These are phyloP conservation scores for Datisca glomerata DNA, from an alignment of 306 rosid species.

Conservation along the genomic window DNA sequence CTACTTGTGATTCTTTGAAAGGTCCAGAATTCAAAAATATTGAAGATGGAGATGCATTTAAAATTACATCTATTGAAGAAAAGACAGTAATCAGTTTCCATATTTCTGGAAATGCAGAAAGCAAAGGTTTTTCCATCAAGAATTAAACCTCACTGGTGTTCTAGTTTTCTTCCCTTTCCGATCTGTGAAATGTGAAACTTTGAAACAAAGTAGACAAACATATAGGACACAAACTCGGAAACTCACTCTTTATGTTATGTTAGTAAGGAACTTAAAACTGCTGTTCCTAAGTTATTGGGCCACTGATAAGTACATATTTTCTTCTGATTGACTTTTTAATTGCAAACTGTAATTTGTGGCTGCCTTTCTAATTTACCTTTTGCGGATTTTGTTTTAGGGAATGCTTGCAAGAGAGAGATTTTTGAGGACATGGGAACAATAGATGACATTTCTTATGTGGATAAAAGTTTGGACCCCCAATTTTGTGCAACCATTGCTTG, in stretches of 20 bases:
- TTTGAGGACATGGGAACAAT: constrained; percentile 45
- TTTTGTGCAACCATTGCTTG: constrained; percentile 84
- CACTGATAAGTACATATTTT: too few species aligned
- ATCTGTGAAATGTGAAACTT: too few species aligned
- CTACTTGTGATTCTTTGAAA: constrained; percentile 72
- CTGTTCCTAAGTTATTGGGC: too few species aligned
- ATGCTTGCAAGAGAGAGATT: constrained; percentile 51
- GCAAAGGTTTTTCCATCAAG: constrained; percentile 44
- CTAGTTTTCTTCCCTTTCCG: too few species aligned
- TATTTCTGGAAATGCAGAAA: constrained; percentile 46
- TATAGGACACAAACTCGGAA: too few species aligned
- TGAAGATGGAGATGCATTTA: constrained; percentile 48
- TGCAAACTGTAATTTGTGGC: background rate
- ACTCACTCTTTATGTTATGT: too few species aligned
- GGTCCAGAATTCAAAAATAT: constrained; percentile 81
- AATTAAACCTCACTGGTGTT: background rate
- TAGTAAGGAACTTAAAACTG: too few species aligned
- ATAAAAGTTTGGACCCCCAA: constrained; percentile 67
- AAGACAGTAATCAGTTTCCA: constrained; percentile 55
- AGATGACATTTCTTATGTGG: constrained; percentile 41
- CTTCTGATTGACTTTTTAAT: background rate
- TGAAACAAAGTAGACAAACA: too few species aligned
- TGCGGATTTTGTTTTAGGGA: constrained; percentile 36
- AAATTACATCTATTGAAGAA: constrained; percentile 49
- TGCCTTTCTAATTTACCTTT: background rate